Evolutionary conservation across 2,329 filamentous ascomycete genomes (phyloP), one percentile per base, ranked within the genome.

Genomic region (Drechslerella stenobrocha): DNA sequence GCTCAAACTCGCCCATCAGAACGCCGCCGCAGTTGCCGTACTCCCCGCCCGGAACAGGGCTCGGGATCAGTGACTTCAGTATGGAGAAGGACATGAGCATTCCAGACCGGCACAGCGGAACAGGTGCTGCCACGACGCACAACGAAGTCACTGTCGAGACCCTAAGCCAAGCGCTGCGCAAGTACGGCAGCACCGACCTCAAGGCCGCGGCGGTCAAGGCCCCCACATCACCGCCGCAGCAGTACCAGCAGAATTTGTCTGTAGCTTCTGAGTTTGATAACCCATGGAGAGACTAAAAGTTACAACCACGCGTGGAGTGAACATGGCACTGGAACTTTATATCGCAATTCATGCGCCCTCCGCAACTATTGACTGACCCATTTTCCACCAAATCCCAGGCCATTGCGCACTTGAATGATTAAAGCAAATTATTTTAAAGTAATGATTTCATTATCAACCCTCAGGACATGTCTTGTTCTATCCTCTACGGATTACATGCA

Each of bases 121-220:
- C 69, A 13, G 61, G 59, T 3, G 50, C 64, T 23, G 66, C 67
- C 26, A 15, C 15, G 5, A 56, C 59, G 37, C 64, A 69, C 40
- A 69, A 61, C 3, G 72, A 73, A 32, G 52, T 96, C 65, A 90
- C 88, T 64, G 88, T 96, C 71, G 90, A 96, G 80, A 96, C 91
- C 2, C 95, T 96, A 91, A 83, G 87, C 52, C 90, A 96, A 77
- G 91, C 90, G 13, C 79, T 96, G 74, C 82, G 88, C 74, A 87
- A 89, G 76, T 95, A 90, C 11, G 89, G 86, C 44, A 96, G 90
- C 76, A 84, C 87, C 15, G 92, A 96, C 75, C 78, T 96, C 60
- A 53, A 53, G 34, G 45, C 57, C 6, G 47, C 47, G 11, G 35
- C 52, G n/a, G 52, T 18, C 9, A 66, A 66, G 18, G 23, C 24